A percentile compares a stretch with the other conserved stretches of the same genome.
These are phyloP conservation scores for Agarophyton chilense DNA, from an alignment of 23 red algal genomes.

Conservation along the genomic window DNA sequence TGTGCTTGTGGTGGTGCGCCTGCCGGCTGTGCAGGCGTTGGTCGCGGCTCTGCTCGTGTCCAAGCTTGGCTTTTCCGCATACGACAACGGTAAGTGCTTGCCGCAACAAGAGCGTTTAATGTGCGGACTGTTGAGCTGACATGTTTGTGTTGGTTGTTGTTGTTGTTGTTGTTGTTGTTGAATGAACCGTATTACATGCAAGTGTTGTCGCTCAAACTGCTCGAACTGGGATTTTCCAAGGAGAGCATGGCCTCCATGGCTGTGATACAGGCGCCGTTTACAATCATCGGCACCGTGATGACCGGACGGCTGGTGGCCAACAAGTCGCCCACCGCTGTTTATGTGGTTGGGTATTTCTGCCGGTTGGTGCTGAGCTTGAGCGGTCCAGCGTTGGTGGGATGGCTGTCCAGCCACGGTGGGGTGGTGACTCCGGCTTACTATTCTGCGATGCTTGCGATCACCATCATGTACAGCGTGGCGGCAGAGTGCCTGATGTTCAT, in stretches of 20 bases:
- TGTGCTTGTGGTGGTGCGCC: slow-evolving; percentile 27
- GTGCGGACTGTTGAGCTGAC: not conserved
- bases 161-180: too few species aligned
- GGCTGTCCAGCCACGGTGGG: not conserved
- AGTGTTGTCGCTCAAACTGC: slow-evolving; percentile 78
- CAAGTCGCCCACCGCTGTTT: slow-evolving; percentile 44
- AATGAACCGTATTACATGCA: too few species aligned
- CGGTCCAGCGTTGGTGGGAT: slow-evolving; percentile 47
- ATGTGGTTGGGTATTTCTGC: slow-evolving; percentile 44
- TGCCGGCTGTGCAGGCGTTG: slow-evolving; percentile 67
- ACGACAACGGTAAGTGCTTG: slow-evolving; percentile 79
- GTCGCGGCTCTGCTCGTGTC: slow-evolving; percentile 64
- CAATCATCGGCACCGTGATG: slow-evolving; percentile 62
- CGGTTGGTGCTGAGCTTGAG: slow-evolving; percentile 63
- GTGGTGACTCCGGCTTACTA: slow-evolving; percentile 43
- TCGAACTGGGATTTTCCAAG: slow-evolving; percentile 86
- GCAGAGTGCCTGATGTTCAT: slow-evolving; percentile 97
- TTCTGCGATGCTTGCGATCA: slow-evolving; percentile 49
- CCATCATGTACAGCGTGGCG: slow-evolving; percentile 75
- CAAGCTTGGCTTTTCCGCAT: slow-evolving; percentile 86
- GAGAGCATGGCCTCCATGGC: slow-evolving; percentile 91
- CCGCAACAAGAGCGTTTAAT: not conserved
- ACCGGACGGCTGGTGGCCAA: slow-evolving; percentile 51
- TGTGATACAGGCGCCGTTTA: slow-evolving; percentile 78
- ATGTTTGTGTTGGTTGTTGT: not conserved